Percentiles rank a stretch among this genome's conserved stretches.
These are phyloP conservation scores for Paramecium sonneborni DNA, from an alignment of 73 alveolate species.

Conservation along the genomic window DNA sequence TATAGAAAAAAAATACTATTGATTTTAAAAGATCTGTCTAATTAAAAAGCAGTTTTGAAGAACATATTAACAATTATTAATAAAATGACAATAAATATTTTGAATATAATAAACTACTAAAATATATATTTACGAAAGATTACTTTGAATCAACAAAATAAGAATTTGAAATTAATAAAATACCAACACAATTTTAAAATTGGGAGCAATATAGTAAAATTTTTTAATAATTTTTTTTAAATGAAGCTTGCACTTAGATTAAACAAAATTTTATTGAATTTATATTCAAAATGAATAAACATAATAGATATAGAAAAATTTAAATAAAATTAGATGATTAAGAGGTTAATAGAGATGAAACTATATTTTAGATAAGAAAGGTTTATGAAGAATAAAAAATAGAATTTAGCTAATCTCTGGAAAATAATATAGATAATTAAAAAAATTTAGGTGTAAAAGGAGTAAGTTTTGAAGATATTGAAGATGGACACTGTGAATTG, in stretches of 20 bases:
- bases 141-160: not conserved
- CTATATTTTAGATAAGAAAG: slow-evolving; percentile 13
- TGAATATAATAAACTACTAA: slow-evolving; percentile 2
- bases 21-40: not conserved
- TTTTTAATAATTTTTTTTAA: slow-evolving; percentile 51
- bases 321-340: slow-evolving; percentile 20
- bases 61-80: not conserved
- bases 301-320: not conserved
- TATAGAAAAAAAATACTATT: not conserved
- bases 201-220: slow-evolving; percentile 36
- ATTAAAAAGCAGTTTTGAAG: not conserved
- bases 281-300: not conserved
- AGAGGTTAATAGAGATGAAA: not conserved
- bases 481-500: not conserved
- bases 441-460: not conserved
- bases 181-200: not conserved
- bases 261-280: not conserved
- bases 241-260: slow-evolving; percentile 40
- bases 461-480: not conserved
- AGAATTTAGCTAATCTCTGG: not conserved
- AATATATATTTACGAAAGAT: not conserved
- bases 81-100: not conserved
- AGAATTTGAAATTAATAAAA: not conserved
- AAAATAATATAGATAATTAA: not conserved
- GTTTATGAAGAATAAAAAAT: not conserved